A percentile compares a stretch with the other conserved stretches of the same genome.
phyloP scores from a whole-genome alignment of 352 stramenopile genomes.

The Globisporangium cylindrosporum region DNA sequence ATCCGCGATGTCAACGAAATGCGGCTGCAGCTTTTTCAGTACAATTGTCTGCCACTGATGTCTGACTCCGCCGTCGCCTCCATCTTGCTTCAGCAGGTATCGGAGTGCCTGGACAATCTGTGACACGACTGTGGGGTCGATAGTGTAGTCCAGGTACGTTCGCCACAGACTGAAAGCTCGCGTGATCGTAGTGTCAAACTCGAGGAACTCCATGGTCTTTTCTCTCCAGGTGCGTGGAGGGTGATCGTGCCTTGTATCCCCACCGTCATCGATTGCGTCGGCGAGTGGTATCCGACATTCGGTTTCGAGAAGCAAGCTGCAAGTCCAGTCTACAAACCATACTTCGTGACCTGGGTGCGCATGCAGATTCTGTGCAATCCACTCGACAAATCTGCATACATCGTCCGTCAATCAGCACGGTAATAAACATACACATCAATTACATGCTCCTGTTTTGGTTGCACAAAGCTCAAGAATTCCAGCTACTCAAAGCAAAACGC shows the following conservation, averaged over 20 bases:
- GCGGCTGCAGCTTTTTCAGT: constrained; percentile 47
- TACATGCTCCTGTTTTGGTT: not conserved
- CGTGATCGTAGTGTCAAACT: constrained; percentile 40
- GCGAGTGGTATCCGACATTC: constrained; percentile 31
- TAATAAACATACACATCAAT: not conserved
- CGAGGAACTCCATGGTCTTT: constrained; percentile 34
- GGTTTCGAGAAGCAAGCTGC: constrained; percentile 33
- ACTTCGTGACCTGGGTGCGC: constrained; percentile 33
- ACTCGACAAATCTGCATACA: constrained; percentile 35
- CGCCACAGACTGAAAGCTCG: constrained; percentile 47
- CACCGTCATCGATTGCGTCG: not conserved
- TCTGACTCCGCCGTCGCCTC: not conserved
- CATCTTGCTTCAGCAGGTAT: constrained; percentile 25
- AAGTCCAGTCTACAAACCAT: constrained; percentile 57
- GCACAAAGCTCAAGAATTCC: not conserved
- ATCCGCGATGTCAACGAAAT: constrained; percentile 74
- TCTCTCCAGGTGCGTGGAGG: constrained; percentile 29
- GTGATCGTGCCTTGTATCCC: not conserved
- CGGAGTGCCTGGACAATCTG: constrained; percentile 33
- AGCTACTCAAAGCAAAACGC: not conserved
- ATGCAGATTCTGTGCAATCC: constrained; percentile 39
- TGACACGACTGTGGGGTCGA: constrained; percentile 35
- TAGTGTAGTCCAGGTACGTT: constrained; percentile 48
- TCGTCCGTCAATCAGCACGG: not conserved
- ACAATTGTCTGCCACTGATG: constrained; percentile 28